Percentiles rank a stretch among this genome's conserved stretches.
phyloP scores from a whole-genome alignment of 2,329 filamentous ascomycete species.

The Botrytis sinoallii region DNA sequence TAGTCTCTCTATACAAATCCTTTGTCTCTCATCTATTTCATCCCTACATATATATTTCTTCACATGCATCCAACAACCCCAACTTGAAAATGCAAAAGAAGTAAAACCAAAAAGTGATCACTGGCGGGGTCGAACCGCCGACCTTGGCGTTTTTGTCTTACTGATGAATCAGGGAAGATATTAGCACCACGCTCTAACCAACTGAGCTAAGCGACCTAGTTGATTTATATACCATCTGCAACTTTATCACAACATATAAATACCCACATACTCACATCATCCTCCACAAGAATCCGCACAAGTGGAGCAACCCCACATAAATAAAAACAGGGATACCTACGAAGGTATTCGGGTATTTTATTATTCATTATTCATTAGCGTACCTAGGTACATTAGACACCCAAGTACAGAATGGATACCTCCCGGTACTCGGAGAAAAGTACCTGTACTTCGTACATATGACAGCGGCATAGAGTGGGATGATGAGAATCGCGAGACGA shows the following conservation, averaged over 20 bases:
- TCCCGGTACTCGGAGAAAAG: background rate
- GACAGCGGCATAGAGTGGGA: background rate
- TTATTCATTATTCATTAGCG: too few relatives aligned
- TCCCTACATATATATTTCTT: too few relatives aligned
- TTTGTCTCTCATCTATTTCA: too few relatives aligned
- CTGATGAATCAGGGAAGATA: background rate
- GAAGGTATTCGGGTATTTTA: too few relatives aligned
- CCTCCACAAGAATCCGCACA: too few relatives aligned
- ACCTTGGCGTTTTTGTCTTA: background rate
- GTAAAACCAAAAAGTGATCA: background rate
- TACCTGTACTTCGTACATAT: background rate
- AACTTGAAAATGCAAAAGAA: too few relatives aligned
- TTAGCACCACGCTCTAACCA: slow-evolving; percentile 7
- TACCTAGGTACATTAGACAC: too few relatives aligned
- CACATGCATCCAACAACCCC: too few relatives aligned
- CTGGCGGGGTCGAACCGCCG: background rate
- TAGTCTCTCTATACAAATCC: too few relatives aligned
- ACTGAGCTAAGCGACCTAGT: background rate
- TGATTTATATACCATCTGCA: rapidly evolving
- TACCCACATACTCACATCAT: rapidly evolving
- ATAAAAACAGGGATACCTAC: too few relatives aligned
- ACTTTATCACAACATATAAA: rapidly evolving
- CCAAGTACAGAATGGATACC: too few relatives aligned
- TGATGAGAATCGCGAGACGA: background rate
- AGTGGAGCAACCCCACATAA: too few relatives aligned